A percentile compares a stretch with the other conserved stretches of the same genome.
These are phyloP conservation scores for Candida khao-thaluensis DNA, from an alignment of 805 yeast species.

Conservation along the genomic window DNA sequence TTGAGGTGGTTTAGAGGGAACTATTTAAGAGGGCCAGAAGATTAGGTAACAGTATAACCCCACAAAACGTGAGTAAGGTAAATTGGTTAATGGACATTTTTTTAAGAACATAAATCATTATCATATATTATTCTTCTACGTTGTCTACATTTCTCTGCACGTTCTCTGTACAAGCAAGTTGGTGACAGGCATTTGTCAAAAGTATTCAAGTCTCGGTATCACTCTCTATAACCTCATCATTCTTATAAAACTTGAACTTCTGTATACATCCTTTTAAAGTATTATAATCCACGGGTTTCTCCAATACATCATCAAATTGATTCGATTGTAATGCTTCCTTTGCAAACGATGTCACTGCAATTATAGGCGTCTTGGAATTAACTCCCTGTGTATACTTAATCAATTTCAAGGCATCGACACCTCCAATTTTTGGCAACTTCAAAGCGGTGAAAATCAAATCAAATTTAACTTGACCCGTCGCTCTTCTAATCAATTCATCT, in stretches of 20 bases:
- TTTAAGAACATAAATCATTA: no score
- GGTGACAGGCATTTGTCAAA: no score
- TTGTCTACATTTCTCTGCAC: no score
- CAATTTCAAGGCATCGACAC: slow-evolving; percentile 73
- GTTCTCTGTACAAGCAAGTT: no score
- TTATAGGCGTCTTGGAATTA: slow-evolving; percentile 74
- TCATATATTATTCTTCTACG: no score
- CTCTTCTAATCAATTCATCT: slow-evolving; percentile 77
- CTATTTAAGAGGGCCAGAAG: slow-evolving; percentile 43
- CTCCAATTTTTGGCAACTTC: slow-evolving; percentile 63
- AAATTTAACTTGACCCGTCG: slow-evolving; percentile 79
- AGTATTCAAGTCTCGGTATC: slow-evolving; percentile 21
- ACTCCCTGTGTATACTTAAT: slow-evolving; percentile 72
- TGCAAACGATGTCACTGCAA: slow-evolving; percentile 70
- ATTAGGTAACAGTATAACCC: not conserved
- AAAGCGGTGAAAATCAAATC: slow-evolving; percentile 80
- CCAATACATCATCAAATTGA: slow-evolving; percentile 66
- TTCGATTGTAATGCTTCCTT: slow-evolving; percentile 59
- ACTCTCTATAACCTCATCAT: slow-evolving; percentile 29
- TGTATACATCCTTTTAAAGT: slow-evolving; percentile 23
- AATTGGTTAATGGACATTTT: no score
- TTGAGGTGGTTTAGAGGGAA: slow-evolving; percentile 71
- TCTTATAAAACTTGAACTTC: slow-evolving; percentile 16
- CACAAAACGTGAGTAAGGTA: no score
- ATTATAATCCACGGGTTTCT: slow-evolving; percentile 56